Conservation (phyloP, 495 filamentous ascomycete species). For the Penicillium odoratum region DNA sequence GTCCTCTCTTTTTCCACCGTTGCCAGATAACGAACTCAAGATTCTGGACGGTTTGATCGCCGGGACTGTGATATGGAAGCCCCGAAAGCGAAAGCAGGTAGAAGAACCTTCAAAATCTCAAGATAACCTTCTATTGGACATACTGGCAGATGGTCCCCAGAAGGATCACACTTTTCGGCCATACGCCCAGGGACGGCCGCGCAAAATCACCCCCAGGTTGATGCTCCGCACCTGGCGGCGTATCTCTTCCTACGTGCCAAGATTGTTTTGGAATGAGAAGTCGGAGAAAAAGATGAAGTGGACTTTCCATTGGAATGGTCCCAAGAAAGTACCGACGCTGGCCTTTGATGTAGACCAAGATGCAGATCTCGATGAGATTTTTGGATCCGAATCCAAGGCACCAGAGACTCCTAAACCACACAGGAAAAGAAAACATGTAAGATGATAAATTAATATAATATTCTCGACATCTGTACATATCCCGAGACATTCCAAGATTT, state of each 20-base stretch:
- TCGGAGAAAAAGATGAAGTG: conserved; percentile 12
- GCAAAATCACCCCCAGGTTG: conserved; percentile 42
- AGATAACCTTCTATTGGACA: conserved; percentile 15
- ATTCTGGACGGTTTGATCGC: conserved; percentile 57
- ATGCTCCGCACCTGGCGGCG: conserved; percentile 49
- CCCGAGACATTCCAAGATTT: neutral
- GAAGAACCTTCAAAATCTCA: neutral
- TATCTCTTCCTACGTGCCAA: conserved; percentile 41
- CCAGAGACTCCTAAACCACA: neutral
- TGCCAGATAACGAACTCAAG: conserved; percentile 65
- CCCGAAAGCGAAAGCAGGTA: conserved; percentile 35
- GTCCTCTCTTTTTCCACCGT: conserved; percentile 64
- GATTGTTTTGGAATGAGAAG: conserved; percentile 24
- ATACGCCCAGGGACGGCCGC: conserved; percentile 37
- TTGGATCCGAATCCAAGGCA: conserved; percentile 8
- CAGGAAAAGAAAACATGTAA: neutral
- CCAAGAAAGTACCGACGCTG: conserved; percentile 16
- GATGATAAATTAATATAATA: conserved; percentile 12
- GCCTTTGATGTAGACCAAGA: conserved; percentile 12
- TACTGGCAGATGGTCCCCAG: conserved; percentile 34
- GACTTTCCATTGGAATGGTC: conserved; percentile 30
- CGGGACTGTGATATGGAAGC: conserved; percentile 49
- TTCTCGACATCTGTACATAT: neutral
- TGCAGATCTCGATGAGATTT: conserved; percentile 15
- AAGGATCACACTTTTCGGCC: conserved; percentile 36